A percentile compares a stretch with the other conserved stretches of the same genome.
Evolutionary conservation across 257 asterid species (phyloP).

Genomic region (Solanum dulcamara): DNA sequence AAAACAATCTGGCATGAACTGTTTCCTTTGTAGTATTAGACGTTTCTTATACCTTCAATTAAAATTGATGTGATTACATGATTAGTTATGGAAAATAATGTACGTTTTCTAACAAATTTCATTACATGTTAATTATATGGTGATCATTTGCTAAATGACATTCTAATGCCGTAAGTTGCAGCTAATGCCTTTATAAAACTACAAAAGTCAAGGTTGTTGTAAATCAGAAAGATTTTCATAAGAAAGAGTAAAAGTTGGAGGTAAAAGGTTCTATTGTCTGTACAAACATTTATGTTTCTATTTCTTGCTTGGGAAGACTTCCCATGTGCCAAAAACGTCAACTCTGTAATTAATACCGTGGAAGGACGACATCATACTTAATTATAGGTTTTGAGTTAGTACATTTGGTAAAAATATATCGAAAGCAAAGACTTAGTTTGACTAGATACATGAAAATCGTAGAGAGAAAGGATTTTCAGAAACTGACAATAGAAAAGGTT

Average conservation of each 20-base stretch:
- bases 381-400: background rate
- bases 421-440: background rate
- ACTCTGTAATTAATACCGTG: background rate
- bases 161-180: background rate
- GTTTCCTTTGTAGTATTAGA: background rate
- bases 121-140: background rate
- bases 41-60: background rate
- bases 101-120: background rate
- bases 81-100: background rate
- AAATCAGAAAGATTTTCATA: background rate
- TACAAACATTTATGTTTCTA: no score
- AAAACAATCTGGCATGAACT: background rate
- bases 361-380: background rate
- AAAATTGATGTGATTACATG: background rate
- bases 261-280: background rate
- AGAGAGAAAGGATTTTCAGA: no score
- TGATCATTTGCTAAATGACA: background rate
- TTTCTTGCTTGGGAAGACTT: background rate
- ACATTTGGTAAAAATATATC: background rate
- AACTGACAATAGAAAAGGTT: no score
- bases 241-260: background rate
- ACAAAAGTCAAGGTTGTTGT: background rate
- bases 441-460: no score
- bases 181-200: background rate
- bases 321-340: background rate